Evolutionary conservation across 495 filamentous ascomycete genomes (phyloP).

Genomic region (Tuber brumale): DNA sequence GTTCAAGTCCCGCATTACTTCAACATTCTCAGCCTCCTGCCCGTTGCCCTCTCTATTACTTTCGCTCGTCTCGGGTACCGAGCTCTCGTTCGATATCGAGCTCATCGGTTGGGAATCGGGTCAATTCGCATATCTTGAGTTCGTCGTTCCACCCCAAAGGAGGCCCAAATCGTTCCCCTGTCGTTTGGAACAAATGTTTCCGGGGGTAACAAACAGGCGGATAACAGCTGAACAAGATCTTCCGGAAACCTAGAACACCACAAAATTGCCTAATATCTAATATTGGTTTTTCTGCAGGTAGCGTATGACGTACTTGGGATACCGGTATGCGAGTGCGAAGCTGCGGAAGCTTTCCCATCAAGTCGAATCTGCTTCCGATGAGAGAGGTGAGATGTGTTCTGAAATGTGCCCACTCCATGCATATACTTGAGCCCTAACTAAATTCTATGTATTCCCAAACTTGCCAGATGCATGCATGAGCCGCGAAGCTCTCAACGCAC

Average conservation of each 20-base stretch:
- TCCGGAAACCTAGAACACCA: neutral
- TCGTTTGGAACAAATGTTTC: neutral
- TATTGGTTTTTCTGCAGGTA: neutral
- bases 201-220: neutral
- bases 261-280: neutral
- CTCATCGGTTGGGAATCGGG: slow-evolving; percentile 41
- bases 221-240: neutral
- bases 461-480: neutral
- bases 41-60: slow-evolving; percentile 16
- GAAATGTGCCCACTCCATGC: slow-evolving; percentile 21
- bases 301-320: neutral
- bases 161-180: slow-evolving; percentile 23
- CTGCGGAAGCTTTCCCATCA: neutral
- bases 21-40: slow-evolving; percentile 12
- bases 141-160: slow-evolving; percentile 23
- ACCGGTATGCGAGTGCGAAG: neutral
- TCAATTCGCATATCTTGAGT: slow-evolving; percentile 40
- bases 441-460: slow-evolving; percentile 8
- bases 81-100: slow-evolving; percentile 41
- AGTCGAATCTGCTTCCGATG: neutral
- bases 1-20: slow-evolving; percentile 6
- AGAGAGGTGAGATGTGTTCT: slow-evolving; percentile 26
- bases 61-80: slow-evolving; percentile 31
- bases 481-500: slow-evolving; percentile 12
- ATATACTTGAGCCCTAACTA: slow-evolving; percentile 17